Base-by-base conservation (phyloP, 768 basidiomycete species). In the Scleroderma citrinum region DNA sequence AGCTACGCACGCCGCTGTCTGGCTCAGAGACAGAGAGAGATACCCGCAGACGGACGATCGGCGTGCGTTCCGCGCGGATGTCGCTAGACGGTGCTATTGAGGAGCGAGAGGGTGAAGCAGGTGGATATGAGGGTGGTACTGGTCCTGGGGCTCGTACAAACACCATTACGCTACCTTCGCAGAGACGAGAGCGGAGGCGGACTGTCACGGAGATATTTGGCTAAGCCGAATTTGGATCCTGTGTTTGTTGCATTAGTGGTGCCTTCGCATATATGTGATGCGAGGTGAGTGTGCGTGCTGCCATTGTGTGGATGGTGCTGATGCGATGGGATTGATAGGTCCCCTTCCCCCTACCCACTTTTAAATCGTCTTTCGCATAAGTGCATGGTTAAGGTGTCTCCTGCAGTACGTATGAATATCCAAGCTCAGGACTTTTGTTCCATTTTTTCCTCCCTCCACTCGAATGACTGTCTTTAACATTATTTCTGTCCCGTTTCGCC, bases 1-100 rank as follows among this genome's bases (percentile, higher is more conserved):
- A 59, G 32, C 48, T 66, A 19, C 64, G 62, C 35, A 50, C 66
- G 7, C 54, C 71, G 1, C 62, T 65, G 32, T 76, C 74, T 7
- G 72, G 74, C 3, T 71, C 67, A 5, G 82, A 85, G 62, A 74
- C 78, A 19, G 79, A 78, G 56, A 70, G 73, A 49, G 69, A 65
- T 61, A 67, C 61, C 65, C 72, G 61, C 41, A 66, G 65, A 21
- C 68, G 67, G 39, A 76, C 68, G 51, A 59, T 68, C 39, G 71
- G 61, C 52, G 61, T 60, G 11, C 70, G 67, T 46, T 64, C 70
- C 41, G 65, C 75, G 44, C 75, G 78, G 12, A 60, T 75, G 54
- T 82, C 80, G 50, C 68, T 76, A 13, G 71, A 73, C 51, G 58
- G 67, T 5, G 54, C 66, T 0, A 53, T 50, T 36, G 64, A 68